Base-by-base conservation (phyloP, 148 eudicot species). In the Rhododendron simsii region DNA sequence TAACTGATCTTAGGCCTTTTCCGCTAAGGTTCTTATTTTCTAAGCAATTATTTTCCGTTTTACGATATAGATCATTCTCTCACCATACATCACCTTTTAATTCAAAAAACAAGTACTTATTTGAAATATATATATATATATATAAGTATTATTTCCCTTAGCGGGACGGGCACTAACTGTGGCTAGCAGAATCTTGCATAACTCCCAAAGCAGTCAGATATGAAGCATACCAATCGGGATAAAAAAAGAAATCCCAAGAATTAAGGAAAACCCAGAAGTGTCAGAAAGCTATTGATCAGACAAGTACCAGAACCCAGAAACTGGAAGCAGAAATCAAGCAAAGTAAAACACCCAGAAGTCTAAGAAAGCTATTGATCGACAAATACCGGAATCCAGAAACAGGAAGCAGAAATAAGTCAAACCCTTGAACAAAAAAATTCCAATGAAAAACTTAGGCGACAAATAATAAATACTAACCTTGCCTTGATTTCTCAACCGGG, bases 401-500 rank as follows among this genome's bases (percentile, higher is more conserved):
- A 9, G 59, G 20, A 53, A 50, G 23, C 18, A 33, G 65, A 77
- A 63, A 44, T n/a, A 23, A 45, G 3, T 20, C 18, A 30, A 37
- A 55, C 2, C 33, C 18, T 0, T 5, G 15, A 51, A 45, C n/a
- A 59, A 21, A 1, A 57, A 3, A 47, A 35, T 14, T 26, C 28
- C 74, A 81, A 78, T 48, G 23, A 47, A 26, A 23, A 26, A 23
- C 57, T 55, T 35, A 45, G 3, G 33, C 3, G 6, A 35, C 0
- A 28, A 44, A 53, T 2, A 15, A 53, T 16, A 67, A 75, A 35
- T 41, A 83, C 83, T 76, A 86, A 96, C 99, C 85, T 93, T 94
- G 69, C 95, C 94, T 57, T 93, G 89, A 47, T 90, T 83, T 86
- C 83, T 94, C 87, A 96, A 85, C 73, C 84, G 91, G 35, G 90